phyloP scores from a whole-genome alignment of 1,139 yeast genomes.

The Starmera stellimalicola region DNA sequence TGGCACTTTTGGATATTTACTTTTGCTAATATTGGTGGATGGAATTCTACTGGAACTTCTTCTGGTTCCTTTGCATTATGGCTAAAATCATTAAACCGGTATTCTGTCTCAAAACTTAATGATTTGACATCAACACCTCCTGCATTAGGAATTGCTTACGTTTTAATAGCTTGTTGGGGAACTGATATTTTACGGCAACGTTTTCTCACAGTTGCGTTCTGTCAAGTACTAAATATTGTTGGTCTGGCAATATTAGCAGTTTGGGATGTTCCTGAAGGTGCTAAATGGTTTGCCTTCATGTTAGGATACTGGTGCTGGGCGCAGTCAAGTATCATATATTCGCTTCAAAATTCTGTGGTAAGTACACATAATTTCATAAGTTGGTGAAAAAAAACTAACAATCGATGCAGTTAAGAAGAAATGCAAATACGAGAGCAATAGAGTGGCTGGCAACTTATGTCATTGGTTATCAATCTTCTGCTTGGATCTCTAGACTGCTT shows the following conservation, averaged over 20 bases:
- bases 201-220: constrained; percentile 31
- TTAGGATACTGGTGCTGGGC: constrained; percentile 25
- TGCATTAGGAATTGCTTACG: constrained; percentile 24
- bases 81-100: constrained; percentile 23
- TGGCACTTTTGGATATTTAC: constrained; percentile 32
- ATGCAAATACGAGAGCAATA: not conserved
- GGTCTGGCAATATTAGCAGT: constrained; percentile 33
- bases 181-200: constrained; percentile 20
- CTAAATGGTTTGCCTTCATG: constrained; percentile 27
- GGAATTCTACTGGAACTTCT: constrained; percentile 26
- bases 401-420: constrained; percentile 18
- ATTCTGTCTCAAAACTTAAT: constrained; percentile 23
- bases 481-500: constrained; percentile 31
- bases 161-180: constrained; percentile 22
- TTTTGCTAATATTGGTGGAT: constrained; percentile 26
- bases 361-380: no score
- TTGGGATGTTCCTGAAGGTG: constrained; percentile 27
- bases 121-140: constrained; percentile 26
- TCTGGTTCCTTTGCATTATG: constrained; percentile 27
- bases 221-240: constrained; percentile 29
- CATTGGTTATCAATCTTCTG: constrained; percentile 20
- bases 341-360: constrained; percentile 10
- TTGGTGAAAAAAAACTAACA: no score
- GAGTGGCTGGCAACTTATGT: constrained; percentile 26
- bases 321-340: constrained; percentile 26